These are phyloP conservation scores for Fusarium lyarnte DNA, from an alignment of 2,329 filamentous ascomycete genomes.

Conservation along the genomic window DNA sequence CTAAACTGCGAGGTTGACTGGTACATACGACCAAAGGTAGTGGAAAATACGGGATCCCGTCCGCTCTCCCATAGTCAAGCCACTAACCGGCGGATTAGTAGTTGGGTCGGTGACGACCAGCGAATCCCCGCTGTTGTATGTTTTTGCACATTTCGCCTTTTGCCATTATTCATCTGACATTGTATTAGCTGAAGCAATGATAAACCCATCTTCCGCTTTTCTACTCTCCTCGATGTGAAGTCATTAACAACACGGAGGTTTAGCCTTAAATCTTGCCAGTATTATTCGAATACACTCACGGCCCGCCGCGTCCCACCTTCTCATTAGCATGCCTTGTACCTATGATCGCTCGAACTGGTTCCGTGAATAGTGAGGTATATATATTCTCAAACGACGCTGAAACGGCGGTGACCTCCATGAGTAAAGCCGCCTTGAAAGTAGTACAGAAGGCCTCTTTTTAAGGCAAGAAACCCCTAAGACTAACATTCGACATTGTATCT, in stretches of 20 bases:
- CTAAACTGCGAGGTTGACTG: accelerated
- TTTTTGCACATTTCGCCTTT: not conserved
- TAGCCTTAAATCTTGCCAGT: accelerated
- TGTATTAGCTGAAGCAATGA: not conserved
- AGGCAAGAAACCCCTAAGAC: not conserved
- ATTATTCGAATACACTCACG: not conserved
- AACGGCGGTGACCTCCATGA: accelerated
- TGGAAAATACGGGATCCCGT: slow-evolving; percentile 5
- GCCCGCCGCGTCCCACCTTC: not conserved
- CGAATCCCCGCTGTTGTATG: not conserved
- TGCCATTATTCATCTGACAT: accelerated
- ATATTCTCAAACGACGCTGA: not conserved
- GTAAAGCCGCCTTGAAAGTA: accelerated
- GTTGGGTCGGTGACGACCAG: not conserved
- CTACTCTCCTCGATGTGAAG: no score
- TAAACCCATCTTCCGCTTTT: not conserved
- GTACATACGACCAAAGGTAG: slow-evolving; percentile 3
- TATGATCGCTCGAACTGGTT: no score
- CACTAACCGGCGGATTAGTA: slow-evolving; percentile 5
- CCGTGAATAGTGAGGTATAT: not conserved
- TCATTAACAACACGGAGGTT: not conserved
- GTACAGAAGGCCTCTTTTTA: not conserved
- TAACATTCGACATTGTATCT: no score
- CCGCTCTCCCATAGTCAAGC: not conserved
- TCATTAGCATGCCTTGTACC: not conserved